Evolutionary conservation across 2,329 filamentous ascomycete species (phyloP).

Genomic region (Exserohilum rostratum): DNA sequence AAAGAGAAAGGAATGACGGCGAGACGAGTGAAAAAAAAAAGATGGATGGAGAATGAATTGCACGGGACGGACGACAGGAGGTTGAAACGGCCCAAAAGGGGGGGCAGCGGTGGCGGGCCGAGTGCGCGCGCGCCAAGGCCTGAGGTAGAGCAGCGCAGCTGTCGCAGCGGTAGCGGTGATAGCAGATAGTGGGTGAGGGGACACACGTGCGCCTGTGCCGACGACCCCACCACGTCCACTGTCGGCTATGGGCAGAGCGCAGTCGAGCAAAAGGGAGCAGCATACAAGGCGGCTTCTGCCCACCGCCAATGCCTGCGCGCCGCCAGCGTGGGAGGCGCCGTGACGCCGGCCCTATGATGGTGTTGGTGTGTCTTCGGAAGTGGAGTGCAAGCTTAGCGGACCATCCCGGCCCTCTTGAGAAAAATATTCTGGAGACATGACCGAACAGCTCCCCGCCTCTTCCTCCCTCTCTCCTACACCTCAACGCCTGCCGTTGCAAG

Average conservation of each 20-base stretch:
- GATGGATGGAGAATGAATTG: background rate
- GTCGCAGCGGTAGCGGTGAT: background rate
- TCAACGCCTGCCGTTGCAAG: slow-evolving; percentile 37
- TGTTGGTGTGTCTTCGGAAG: slow-evolving; percentile 17
- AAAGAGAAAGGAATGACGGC: slow-evolving; percentile 20
- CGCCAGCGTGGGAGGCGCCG: slow-evolving; percentile 9
- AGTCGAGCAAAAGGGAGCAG: too few relatives aligned
- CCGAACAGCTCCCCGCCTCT: slow-evolving; percentile 5
- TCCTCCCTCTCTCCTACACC: slow-evolving; percentile 10
- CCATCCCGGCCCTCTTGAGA: slow-evolving; percentile 28
- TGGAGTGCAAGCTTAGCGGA: slow-evolving; percentile 26
- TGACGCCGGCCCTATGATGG: slow-evolving; percentile 9
- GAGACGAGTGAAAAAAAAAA: slow-evolving; percentile 17
- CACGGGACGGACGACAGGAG: background rate
- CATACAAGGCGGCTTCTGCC: background rate
- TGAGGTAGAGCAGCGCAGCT: background rate
- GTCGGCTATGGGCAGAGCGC: background rate
- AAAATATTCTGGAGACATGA: slow-evolving; percentile 36
- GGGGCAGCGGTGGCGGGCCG: background rate
- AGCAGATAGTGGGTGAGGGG: background rate
- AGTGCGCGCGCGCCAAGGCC: background rate
- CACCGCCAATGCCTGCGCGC: background rate
- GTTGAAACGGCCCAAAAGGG: background rate
- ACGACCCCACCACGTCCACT: background rate
- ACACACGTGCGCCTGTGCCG: background rate